Conservation (phyloP, 257 asterid genomes). For the Petunia secreta region DNA sequence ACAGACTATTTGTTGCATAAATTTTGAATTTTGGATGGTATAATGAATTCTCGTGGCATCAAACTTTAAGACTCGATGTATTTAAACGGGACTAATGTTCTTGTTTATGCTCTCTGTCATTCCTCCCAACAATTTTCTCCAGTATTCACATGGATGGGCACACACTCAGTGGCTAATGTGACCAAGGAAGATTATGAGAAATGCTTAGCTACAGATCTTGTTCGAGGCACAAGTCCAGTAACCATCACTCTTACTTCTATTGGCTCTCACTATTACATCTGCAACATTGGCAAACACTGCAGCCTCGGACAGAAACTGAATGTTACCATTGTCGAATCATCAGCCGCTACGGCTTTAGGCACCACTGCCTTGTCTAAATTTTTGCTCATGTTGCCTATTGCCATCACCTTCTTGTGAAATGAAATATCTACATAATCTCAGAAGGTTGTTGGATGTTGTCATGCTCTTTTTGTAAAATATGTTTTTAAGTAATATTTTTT, state of each 20-base stretch:
- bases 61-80: background rate
- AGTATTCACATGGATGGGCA: slow-evolving; percentile 42
- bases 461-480: background rate
- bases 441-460: background rate
- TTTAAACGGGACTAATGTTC: background rate
- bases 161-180: slow-evolving; percentile 43
- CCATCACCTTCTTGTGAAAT: slow-evolving; percentile 26
- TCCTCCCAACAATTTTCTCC: background rate
- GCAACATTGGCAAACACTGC: slow-evolving; percentile 47
- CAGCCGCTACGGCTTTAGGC: slow-evolving; percentile 23
- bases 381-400: slow-evolving; percentile 30
- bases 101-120: background rate
- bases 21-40: too few relatives aligned
- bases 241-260: slow-evolving; percentile 31
- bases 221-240: slow-evolving; percentile 37
- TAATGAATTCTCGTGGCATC: background rate
- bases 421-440: background rate
- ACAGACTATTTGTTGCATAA: too few relatives aligned
- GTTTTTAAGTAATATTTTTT: background rate
- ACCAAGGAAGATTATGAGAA: slow-evolving; percentile 33
- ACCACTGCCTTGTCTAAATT: slow-evolving; percentile 29
- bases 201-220: slow-evolving; percentile 33
- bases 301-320: slow-evolving; percentile 41
- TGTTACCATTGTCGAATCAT: slow-evolving; percentile 27
- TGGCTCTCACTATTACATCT: slow-evolving; percentile 41